These are phyloP conservation scores for Micractinium sp. DNA, from an alignment of 139 green algal species.

Conservation along the genomic window DNA sequence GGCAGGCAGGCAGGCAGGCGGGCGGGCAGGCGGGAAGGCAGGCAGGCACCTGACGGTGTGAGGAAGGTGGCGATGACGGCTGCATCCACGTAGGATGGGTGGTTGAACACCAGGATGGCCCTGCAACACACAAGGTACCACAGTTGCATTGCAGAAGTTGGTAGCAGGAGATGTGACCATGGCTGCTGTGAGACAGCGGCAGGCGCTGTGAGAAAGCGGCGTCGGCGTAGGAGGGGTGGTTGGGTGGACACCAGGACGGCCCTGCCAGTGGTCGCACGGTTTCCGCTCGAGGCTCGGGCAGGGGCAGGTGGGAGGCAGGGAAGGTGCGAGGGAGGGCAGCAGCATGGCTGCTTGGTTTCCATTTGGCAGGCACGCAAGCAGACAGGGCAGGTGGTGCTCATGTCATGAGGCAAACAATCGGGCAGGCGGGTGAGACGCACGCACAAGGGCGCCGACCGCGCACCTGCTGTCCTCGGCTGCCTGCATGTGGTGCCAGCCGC, in stretches of 20 bases:
- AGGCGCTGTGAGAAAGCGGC: not conserved
- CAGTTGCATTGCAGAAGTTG: not conserved
- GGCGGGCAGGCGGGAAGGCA: too few relatives aligned
- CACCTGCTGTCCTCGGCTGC: slow-evolving; percentile 28
- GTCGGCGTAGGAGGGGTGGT: too few relatives aligned
- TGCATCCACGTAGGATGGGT: slow-evolving; percentile 54
- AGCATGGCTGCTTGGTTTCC: too few relatives aligned
- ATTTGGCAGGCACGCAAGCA: not conserved
- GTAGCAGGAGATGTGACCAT: not conserved
- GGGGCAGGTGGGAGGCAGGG: too few relatives aligned
- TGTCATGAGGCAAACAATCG: too few relatives aligned
- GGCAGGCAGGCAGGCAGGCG: too few relatives aligned
- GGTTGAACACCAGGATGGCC: slow-evolving; percentile 56
- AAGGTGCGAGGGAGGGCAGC: too few relatives aligned
- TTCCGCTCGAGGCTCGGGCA: too few relatives aligned
- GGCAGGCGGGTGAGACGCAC: not conserved
- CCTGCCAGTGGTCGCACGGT: too few relatives aligned
- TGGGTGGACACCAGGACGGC: too few relatives aligned
- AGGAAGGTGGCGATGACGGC: slow-evolving; percentile 43
- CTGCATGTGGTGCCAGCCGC: slow-evolving; percentile 32
- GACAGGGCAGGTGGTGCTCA: too few relatives aligned
- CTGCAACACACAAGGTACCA: not conserved
- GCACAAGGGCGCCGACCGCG: not conserved
- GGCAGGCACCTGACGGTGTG: slow-evolving; percentile 20
- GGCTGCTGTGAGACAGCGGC: not conserved